Evolutionary conservation across 441 rosid species (phyloP).

Genomic region (Theobroma grandiflorum): DNA sequence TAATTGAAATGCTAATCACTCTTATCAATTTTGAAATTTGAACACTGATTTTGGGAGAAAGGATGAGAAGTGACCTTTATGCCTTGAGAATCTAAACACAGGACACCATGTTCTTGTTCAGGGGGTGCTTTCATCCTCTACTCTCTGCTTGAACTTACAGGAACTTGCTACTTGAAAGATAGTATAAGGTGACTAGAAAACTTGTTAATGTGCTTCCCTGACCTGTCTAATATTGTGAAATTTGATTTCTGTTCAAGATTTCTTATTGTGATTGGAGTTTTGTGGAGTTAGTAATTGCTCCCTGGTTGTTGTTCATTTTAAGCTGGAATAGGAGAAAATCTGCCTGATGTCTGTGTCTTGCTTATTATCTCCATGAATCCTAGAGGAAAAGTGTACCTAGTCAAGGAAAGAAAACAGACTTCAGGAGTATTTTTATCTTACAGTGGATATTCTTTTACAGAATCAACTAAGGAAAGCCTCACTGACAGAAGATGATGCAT

Average conservation of each 20-base stretch:
- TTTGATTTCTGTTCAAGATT: neutral
- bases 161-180: no score
- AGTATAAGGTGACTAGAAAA: no score
- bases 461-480: conserved; percentile 68
- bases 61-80: no score
- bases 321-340: neutral
- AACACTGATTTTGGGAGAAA: no score
- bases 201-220: neutral
- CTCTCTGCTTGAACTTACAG: no score
- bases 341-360: neutral
- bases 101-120: no score
- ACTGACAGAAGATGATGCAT: conserved; percentile 74
- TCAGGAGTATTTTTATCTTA: conserved; percentile 32
- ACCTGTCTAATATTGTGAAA: neutral
- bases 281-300: neutral
- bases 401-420: neutral
- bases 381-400: neutral
- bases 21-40: no score
- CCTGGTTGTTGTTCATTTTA: neutral
- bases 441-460: conserved; percentile 45
- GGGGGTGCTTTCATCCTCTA: no score
- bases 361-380: conserved; percentile 6
- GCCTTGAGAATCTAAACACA: no score
- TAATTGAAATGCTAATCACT: no score
- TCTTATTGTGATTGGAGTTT: neutral